phyloP scores from a whole-genome alignment of 345 rosid species.

The Gossypium rotundifolium region DNA sequence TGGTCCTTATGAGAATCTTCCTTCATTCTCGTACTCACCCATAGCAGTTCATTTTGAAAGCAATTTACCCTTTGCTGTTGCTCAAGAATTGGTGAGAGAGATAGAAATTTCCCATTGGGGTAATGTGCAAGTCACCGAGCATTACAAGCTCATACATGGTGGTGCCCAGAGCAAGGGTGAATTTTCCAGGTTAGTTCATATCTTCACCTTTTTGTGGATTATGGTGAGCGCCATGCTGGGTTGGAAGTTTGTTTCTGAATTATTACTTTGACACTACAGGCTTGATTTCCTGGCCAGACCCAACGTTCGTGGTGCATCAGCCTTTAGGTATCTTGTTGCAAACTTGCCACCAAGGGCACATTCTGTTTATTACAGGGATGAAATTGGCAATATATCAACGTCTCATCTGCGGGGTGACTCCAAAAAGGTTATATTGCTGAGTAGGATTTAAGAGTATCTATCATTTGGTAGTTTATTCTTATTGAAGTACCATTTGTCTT shows the following conservation, averaged over 20 bases:
- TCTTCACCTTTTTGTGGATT: not conserved
- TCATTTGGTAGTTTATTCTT: slow-evolving; percentile 19
- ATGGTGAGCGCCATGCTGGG: not conserved
- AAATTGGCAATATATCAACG: slow-evolving; percentile 98
- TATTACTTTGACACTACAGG: slow-evolving; percentile 28
- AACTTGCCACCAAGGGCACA: slow-evolving; percentile 89
- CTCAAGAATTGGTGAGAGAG: slow-evolving; percentile 71
- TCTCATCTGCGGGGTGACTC: slow-evolving; percentile 76
- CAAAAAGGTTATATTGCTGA: slow-evolving; percentile 49
- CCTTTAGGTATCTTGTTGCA: slow-evolving; percentile 66
- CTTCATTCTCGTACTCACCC: slow-evolving; percentile 59
- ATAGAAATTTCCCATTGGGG: slow-evolving; percentile 98
- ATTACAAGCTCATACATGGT: slow-evolving; percentile 65
- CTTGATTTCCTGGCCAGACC: slow-evolving; percentile 85
- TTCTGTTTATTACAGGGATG: slow-evolving; percentile 90
- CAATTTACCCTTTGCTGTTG: slow-evolving; percentile 79
- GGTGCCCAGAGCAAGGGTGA: slow-evolving; percentile 90
- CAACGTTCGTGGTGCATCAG: slow-evolving; percentile 57
- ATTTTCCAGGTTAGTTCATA: slow-evolving; percentile 63
- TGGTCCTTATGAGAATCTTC: slow-evolving; percentile 73
- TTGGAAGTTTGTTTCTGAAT: slow-evolving; percentile 10
- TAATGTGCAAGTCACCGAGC: slow-evolving; percentile 79
- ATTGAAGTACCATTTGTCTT: slow-evolving; percentile 18
- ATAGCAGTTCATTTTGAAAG: slow-evolving; percentile 77
- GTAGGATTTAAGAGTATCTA: not conserved